Conservation (phyloP, 1,284 basidiomycete species). For the Fomitopsis pinicola region DNA sequence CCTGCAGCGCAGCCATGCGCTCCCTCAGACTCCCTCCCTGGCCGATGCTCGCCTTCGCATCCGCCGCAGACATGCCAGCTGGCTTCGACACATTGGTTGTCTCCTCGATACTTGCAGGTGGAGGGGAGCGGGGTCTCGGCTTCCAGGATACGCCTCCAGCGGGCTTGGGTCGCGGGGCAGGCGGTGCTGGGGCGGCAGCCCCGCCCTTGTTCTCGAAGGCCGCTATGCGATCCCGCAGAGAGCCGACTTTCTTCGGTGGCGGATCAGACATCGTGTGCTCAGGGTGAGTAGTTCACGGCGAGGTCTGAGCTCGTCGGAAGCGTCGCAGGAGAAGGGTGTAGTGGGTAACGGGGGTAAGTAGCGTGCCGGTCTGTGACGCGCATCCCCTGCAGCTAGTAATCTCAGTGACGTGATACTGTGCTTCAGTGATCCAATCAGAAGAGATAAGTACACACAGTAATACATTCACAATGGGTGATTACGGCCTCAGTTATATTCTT, state of each 20-base stretch:
- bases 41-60: slow-evolving; percentile 79
- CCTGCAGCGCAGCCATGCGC: slow-evolving; percentile 88
- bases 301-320: slow-evolving; percentile 4
- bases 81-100: slow-evolving; percentile 21
- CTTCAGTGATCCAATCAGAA: background rate
- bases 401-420: background rate
- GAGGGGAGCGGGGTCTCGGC: slow-evolving; percentile 52
- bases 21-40: slow-evolving; percentile 78
- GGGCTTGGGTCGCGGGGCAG: slow-evolving; percentile 67
- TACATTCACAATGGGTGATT: no score
- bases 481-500: no score
- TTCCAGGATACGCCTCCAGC: slow-evolving; percentile 64
- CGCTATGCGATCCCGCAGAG: slow-evolving; percentile 78
- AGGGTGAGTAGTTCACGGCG: background rate
- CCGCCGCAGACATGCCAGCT: slow-evolving; percentile 70
- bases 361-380: background rate
- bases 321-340: background rate
- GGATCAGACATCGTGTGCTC: slow-evolving; percentile 26
- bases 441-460: background rate
- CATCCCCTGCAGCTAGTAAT: background rate
- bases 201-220: slow-evolving; percentile 68
- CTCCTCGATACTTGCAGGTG: slow-evolving; percentile 20
- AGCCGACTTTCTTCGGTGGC: slow-evolving; percentile 59
- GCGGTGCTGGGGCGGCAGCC: slow-evolving; percentile 25
- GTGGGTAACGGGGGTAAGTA: background rate